Conservation (phyloP, 371 early-diverging fungal genomes). For the Saksenaea vasiformis region DNA sequence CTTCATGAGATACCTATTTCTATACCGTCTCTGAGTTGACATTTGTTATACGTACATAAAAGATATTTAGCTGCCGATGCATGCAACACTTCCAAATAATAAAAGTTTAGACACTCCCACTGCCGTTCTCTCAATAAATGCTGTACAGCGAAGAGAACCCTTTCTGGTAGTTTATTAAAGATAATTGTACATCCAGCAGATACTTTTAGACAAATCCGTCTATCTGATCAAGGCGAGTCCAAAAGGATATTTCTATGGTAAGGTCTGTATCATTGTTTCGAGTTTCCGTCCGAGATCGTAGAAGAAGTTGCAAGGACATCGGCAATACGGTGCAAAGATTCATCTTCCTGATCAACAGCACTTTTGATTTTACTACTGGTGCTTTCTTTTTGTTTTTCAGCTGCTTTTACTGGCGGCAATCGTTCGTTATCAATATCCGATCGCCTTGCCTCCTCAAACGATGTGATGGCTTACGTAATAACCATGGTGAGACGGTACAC, state of each 20-base stretch:
- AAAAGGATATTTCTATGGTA: too few relatives aligned
- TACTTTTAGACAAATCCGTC: too few relatives aligned
- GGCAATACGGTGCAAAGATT: conserved; percentile 12
- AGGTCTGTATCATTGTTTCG: background rate
- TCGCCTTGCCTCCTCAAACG: conserved; percentile 90
- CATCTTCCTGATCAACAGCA: conserved; percentile 43
- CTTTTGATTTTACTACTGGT: conserved; percentile 44
- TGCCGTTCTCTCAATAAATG: too few relatives aligned
- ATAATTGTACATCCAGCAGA: too few relatives aligned
- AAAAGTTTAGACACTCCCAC: too few relatives aligned
- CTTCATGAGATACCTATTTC: conserved; percentile 1
- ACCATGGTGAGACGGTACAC: background rate
- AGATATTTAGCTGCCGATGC: too few relatives aligned
- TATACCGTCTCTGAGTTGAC: background rate
- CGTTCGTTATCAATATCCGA: conserved; percentile 92
- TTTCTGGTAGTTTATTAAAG: too few relatives aligned
- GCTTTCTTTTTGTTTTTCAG: conserved; percentile 41
- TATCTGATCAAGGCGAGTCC: too few relatives aligned
- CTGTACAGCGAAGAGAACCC: too few relatives aligned
- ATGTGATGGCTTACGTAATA: conserved; percentile 66
- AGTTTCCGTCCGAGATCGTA: background rate
- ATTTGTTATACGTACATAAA: background rate
- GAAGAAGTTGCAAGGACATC: conserved; percentile 13
- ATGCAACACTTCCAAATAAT: too few relatives aligned
- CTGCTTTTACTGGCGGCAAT: conserved; percentile 70